Conservation (phyloP, 352 stramenopile genomes). For the Globisporangium paroecandrum region DNA sequence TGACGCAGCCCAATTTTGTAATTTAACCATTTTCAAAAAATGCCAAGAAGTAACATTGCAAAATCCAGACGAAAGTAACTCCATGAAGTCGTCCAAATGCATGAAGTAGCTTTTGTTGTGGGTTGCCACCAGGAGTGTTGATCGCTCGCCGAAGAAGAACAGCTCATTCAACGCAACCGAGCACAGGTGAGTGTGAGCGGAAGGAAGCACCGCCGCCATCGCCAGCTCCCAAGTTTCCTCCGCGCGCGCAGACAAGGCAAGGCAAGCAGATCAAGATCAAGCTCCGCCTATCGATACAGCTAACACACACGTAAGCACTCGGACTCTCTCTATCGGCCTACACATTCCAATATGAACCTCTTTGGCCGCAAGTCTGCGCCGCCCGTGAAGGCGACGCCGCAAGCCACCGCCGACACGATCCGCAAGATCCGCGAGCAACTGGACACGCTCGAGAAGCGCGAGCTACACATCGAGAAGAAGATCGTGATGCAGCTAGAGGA, state of each 20-base stretch:
- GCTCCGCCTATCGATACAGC: background rate
- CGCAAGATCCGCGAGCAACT: constrained; percentile 88
- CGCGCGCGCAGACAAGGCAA: background rate
- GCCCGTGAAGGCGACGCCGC: constrained; percentile 43
- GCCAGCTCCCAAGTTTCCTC: background rate
- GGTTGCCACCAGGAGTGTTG: constrained; percentile 1
- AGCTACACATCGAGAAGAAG: constrained; percentile 97
- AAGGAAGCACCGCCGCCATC: background rate
- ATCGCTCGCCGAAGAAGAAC: background rate
- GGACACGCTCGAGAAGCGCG: constrained; percentile 91
- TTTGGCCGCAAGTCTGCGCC: constrained; percentile 78
- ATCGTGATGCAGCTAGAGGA: constrained; percentile 91
- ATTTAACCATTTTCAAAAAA: background rate
- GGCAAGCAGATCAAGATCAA: background rate
- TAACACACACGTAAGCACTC: background rate
- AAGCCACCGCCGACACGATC: constrained; percentile 87
- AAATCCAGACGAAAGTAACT: constrained; percentile 1
- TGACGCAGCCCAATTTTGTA: background rate
- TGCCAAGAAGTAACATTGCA: background rate
- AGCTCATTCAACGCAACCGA: background rate
- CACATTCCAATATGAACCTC: constrained; percentile 62
- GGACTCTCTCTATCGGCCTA: background rate
- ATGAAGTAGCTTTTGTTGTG: background rate
- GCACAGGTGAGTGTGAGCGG: no score
- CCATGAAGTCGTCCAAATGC: background rate